Percentiles rank a stretch among this genome's conserved stretches.
phyloP scores from a whole-genome alignment of 2,329 filamentous ascomycete species.

The Fusarium nisikadoi region DNA sequence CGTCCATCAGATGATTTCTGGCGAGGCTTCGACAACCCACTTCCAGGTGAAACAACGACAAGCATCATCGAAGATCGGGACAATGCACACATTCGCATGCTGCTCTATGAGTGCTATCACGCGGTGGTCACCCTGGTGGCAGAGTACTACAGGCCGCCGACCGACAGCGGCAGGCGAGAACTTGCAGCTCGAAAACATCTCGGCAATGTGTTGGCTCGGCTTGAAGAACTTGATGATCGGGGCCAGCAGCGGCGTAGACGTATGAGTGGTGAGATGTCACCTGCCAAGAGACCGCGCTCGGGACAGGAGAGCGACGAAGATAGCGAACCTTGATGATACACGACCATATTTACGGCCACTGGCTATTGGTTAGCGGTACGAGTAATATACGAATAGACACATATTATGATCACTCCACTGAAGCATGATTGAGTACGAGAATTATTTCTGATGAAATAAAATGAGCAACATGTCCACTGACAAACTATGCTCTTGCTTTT shows the following conservation, averaged over 20 bases:
- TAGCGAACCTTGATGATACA: constrained; percentile 11
- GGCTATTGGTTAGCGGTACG: neutral
- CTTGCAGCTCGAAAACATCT: constrained; percentile 64
- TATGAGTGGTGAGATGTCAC: constrained; percentile 55
- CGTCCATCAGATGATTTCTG: constrained; percentile 58
- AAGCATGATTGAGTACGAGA: neutral
- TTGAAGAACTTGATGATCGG: constrained; percentile 55
- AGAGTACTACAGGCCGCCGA: constrained; percentile 64
- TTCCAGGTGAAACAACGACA: constrained; percentile 15
- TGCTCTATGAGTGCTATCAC: constrained; percentile 70
- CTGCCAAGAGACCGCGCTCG: constrained; percentile 57
- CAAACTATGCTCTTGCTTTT: neutral
- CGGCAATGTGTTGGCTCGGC: constrained; percentile 56
- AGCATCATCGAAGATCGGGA: constrained; percentile 55
- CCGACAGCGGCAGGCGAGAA: constrained; percentile 61
- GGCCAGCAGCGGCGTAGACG: constrained; percentile 46
- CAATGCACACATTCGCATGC: constrained; percentile 58
- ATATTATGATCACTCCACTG: constrained; percentile 11
- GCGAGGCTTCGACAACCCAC: constrained; percentile 55
- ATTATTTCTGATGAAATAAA: neutral
- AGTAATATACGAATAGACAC: constrained; percentile 6
- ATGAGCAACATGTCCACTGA: neutral
- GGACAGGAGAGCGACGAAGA: constrained; percentile 34
- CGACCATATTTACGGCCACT: neutral
- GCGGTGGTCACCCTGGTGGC: constrained; percentile 62